These are phyloP conservation scores for Podospora conica DNA, from an alignment of 495 filamentous ascomycete genomes.

Conservation along the genomic window DNA sequence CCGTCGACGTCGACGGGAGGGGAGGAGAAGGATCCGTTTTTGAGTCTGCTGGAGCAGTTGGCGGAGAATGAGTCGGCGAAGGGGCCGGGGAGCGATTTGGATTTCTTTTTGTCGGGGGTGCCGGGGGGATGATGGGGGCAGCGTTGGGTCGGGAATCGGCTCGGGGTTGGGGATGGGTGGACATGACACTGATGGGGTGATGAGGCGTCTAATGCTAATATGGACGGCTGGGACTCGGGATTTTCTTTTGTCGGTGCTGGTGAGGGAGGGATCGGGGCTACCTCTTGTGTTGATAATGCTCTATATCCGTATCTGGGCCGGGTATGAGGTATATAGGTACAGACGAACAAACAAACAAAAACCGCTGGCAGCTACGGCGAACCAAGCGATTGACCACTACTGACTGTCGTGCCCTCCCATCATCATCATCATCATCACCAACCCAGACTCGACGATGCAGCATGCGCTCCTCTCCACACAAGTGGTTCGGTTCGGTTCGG, in stretches of 20 bases:
- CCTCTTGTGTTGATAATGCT: background rate
- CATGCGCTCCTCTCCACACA: too few relatives aligned
- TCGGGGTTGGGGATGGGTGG: background rate
- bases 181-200: background rate
- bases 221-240: background rate
- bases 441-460: too few relatives aligned
- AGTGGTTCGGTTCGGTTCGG: too few relatives aligned
- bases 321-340: background rate
- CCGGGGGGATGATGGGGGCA: conserved; percentile 2
- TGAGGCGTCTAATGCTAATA: background rate
- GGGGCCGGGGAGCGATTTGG: conserved; percentile 52
- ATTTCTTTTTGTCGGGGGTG: conserved; percentile 51
- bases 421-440: too few relatives aligned
- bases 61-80: conserved; percentile 63
- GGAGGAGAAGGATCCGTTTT: conserved; percentile 70
- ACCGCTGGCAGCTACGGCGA: background rate
- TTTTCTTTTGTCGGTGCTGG: background rate
- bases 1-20: conserved; percentile 4
- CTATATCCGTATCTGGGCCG: background rate
- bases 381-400: background rate
- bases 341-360: background rate
- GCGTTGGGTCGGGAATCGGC: background rate
- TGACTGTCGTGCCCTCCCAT: background rate
- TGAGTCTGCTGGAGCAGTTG: conserved; percentile 71
- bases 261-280: too few relatives aligned